A percentile compares a stretch with the other conserved stretches of the same genome.
Evolutionary conservation across 176 grass and related monocot genomes (phyloP).

Genomic region (Zizania latifolia): DNA sequence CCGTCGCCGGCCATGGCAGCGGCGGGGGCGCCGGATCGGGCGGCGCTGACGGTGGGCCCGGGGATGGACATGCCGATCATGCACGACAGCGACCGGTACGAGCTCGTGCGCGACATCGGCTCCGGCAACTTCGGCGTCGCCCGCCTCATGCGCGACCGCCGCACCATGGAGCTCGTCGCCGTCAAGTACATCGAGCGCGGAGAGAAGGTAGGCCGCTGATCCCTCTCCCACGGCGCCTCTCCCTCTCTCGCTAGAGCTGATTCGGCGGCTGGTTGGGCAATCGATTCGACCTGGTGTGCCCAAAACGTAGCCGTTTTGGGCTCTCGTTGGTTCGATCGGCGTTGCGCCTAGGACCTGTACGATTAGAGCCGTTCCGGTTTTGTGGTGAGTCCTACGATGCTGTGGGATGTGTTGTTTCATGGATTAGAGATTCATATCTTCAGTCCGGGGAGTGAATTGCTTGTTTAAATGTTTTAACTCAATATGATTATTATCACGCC

Average conservation of each 20-base stretch:
- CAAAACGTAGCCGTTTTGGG: not conserved
- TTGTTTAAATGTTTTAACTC: not conserved
- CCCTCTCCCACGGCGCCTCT: not conserved
- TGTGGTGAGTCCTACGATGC: not conserved
- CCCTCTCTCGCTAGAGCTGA: not conserved
- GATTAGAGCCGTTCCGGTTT: not conserved
- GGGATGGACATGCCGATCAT: conserved; percentile 96
- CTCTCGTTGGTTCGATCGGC: not conserved
- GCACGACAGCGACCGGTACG: conserved; percentile 88
- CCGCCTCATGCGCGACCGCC: conserved; percentile 83
- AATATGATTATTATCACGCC: not conserved
- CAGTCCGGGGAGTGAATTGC: not conserved
- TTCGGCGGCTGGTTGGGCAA: not conserved
- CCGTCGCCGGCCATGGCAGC: conserved; percentile 34
- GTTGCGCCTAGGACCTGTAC: not conserved
- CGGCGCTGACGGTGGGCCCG: conserved; percentile 68
- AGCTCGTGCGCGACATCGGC: conserved; percentile 83
- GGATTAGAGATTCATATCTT: not conserved
- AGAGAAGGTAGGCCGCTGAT: conserved; percentile 53
- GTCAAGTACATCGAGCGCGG: conserved; percentile 96
- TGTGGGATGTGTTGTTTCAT: not conserved
- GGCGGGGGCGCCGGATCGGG: conserved; percentile 54
- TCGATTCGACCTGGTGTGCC: not conserved
- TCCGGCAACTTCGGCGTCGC: conserved; percentile 90
- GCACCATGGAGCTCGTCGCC: conserved; percentile 74